Evolutionary conservation across 139 green algal genomes (phyloP).

Genomic region (Coelastrella sp.): DNA sequence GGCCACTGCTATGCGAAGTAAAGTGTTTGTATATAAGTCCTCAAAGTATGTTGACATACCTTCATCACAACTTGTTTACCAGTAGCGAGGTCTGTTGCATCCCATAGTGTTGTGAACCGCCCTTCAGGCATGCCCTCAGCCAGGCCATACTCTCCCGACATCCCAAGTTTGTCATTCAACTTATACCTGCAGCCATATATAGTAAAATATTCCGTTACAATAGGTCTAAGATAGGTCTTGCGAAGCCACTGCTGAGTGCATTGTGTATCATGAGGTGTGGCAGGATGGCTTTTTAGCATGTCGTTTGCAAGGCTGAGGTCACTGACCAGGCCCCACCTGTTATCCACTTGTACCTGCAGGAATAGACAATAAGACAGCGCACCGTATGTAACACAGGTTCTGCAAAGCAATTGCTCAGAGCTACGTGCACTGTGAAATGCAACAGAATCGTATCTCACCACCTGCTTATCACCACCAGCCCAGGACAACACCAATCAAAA

Average conservation of each 20-base stretch:
- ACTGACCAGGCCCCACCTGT: no score
- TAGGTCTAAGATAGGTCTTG: no score
- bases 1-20: background rate
- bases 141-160: background rate
- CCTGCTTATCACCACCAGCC: no score
- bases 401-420: background rate
- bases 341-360: background rate
- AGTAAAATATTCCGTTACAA: background rate
- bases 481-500: no score
- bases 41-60: background rate
- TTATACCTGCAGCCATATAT: background rate
- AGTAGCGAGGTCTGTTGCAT: background rate
- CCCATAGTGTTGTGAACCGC: slow-evolving; percentile 38
- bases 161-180: slow-evolving; percentile 4
- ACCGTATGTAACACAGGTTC: background rate
- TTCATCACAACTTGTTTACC: slow-evolving; percentile 30
- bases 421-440: no score
- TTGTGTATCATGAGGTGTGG: no score
- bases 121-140: slow-evolving; percentile 27
- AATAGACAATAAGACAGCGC: background rate
- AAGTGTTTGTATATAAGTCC: background rate
- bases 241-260: no score
- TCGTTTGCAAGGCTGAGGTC: no score
- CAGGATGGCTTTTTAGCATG: no score
- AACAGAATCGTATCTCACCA: no score